Conservation (phyloP, 345 rosid genomes). For the Cardamine chenopodiifolia region DNA sequence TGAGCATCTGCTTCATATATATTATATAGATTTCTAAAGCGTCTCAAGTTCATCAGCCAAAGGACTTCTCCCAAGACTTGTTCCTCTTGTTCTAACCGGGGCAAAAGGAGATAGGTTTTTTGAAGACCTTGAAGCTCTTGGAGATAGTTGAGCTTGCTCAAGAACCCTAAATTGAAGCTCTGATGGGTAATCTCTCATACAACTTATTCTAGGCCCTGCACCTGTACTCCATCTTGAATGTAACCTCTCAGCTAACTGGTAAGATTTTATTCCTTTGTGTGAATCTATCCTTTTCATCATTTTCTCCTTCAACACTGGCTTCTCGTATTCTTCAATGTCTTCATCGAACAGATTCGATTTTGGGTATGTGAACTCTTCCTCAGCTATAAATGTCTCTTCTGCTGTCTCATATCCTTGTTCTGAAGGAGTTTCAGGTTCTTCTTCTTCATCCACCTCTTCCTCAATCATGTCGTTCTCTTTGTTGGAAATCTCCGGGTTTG, state of each 20-base stretch:
- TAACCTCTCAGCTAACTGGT: conserved; percentile 75
- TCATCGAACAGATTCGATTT: conserved; percentile 69
- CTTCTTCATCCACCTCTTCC: conserved; percentile 24
- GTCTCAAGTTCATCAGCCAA: conserved; percentile 40
- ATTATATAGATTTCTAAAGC: conserved; percentile 15
- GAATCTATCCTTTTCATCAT: conserved; percentile 77
- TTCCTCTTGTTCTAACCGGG: conserved; percentile 33
- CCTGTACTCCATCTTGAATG: conserved; percentile 89
- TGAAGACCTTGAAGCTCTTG: conserved; percentile 46
- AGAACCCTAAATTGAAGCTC: conserved; percentile 75
- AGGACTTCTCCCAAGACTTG: conserved; percentile 46
- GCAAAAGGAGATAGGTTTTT: conserved; percentile 43
- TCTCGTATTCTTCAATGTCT: conserved; percentile 54
- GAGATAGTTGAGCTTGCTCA: conserved; percentile 76
- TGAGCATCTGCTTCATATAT: not conserved
- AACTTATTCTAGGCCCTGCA: conserved; percentile 91
- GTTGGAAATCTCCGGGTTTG: conserved; percentile 49
- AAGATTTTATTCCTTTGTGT: conserved; percentile 69
- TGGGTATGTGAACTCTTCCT: conserved; percentile 68
- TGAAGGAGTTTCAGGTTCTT: conserved; percentile 41
- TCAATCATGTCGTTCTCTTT: conserved; percentile 25
- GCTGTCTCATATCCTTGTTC: conserved; percentile 79
- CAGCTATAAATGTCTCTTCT: conserved; percentile 63
- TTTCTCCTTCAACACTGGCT: conserved; percentile 65
- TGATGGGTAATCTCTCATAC: conserved; percentile 92